Conservation (phyloP, 768 basidiomycete species). For the Nidularia pulvinata region DNA sequence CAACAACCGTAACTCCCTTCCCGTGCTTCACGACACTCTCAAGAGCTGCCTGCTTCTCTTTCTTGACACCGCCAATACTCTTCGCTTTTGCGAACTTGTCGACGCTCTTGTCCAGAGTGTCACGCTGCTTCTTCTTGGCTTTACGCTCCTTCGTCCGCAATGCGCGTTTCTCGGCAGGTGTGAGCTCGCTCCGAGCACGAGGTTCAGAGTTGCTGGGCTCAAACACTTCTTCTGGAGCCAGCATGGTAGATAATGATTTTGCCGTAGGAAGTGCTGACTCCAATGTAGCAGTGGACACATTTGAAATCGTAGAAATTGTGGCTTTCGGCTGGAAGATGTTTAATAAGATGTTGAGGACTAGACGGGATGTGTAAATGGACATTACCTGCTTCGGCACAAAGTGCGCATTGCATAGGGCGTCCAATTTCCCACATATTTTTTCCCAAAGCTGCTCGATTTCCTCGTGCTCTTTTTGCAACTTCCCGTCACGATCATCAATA, state of each 20-base stretch:
- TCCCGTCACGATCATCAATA: slow-evolving; percentile 84
- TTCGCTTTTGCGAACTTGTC: slow-evolving; percentile 62
- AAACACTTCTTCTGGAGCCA: slow-evolving; percentile 94
- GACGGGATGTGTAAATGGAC: slow-evolving; percentile 7
- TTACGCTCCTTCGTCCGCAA: slow-evolving; percentile 71
- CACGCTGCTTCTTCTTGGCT: slow-evolving; percentile 65
- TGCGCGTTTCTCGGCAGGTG: slow-evolving; percentile 80
- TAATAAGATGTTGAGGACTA: not conserved
- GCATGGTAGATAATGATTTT: slow-evolving; percentile 71
- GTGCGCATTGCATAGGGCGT: slow-evolving; percentile 93
- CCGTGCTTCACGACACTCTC: slow-evolving; percentile 83
- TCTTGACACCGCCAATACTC: slow-evolving; percentile 57
- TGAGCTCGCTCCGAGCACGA: slow-evolving; percentile 77
- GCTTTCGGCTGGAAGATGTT: slow-evolving; percentile 72
- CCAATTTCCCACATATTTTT: slow-evolving; percentile 82
- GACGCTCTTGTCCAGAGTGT: slow-evolving; percentile 61
- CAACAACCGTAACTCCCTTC: slow-evolving; percentile 86
- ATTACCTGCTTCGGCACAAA: slow-evolving; percentile 92
- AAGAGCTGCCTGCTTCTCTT: slow-evolving; percentile 84
- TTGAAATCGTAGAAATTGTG: slow-evolving; percentile 80
- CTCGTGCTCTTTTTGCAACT: slow-evolving; percentile 85
- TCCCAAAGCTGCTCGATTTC: slow-evolving; percentile 88
- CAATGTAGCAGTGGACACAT: slow-evolving; percentile 77
- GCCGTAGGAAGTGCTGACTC: slow-evolving; percentile 92
- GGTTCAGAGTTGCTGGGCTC: slow-evolving; percentile 54